Conservation (phyloP, 139 green algal genomes). For the Medakamo hakoo region DNA sequence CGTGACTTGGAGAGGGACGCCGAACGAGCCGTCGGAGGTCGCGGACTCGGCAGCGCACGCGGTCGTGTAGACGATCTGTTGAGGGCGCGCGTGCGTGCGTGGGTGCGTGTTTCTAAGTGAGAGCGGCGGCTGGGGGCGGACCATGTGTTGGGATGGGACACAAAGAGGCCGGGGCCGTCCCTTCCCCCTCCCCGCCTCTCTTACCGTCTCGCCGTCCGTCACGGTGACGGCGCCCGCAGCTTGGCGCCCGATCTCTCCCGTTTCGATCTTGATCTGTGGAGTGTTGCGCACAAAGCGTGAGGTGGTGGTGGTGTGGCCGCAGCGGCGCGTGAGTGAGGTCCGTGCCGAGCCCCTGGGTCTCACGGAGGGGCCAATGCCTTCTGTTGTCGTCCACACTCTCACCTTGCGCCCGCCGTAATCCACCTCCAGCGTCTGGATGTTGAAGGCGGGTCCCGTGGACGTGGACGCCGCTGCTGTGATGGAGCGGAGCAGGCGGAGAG, state of each 20-base stretch:
- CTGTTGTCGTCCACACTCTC: background rate
- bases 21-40: slow-evolving; percentile 58
- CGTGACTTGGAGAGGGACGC: slow-evolving; percentile 70
- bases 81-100: too few relatives aligned
- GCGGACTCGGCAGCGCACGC: slow-evolving; percentile 46
- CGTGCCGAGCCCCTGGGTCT: too few relatives aligned
- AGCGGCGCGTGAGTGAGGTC: too few relatives aligned
- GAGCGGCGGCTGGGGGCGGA: background rate
- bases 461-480: too few relatives aligned
- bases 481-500: too few relatives aligned
- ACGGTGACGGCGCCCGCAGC: slow-evolving; percentile 79
- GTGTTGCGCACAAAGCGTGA: too few relatives aligned
- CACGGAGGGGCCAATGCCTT: too few relatives aligned
- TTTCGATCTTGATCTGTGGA: slow-evolving; percentile 66
- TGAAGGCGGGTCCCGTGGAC: too few relatives aligned
- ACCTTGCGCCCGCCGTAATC: background rate
- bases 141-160: background rate
- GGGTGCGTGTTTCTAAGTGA: too few relatives aligned
- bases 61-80: slow-evolving; percentile 79
- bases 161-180: background rate
- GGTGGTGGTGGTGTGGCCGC: too few relatives aligned
- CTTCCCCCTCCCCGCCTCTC: background rate
- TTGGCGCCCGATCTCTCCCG: slow-evolving; percentile 81
- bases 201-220: slow-evolving; percentile 74
- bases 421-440: background rate